These are phyloP conservation scores for Saturnispora sanitii DNA, from an alignment of 805 yeast species.

Conservation along the genomic window DNA sequence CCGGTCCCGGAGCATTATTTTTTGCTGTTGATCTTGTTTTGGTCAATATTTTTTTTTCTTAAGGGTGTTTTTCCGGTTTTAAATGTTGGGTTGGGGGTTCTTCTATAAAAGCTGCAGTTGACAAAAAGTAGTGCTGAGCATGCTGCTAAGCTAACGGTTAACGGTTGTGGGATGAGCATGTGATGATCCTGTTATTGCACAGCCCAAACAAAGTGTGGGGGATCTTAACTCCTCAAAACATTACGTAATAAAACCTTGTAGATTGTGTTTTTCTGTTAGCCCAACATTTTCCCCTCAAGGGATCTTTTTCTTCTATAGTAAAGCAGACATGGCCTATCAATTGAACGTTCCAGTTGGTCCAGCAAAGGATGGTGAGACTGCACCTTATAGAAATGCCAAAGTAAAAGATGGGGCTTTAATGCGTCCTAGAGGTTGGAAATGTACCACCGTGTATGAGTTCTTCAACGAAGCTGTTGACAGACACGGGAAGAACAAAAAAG, in stretches of 20 bases:
- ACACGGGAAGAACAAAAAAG: conserved; percentile 43
- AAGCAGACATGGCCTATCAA: conserved; percentile 3
- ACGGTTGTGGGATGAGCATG: too few relatives aligned
- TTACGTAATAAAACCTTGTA: too few relatives aligned
- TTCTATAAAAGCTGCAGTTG: background rate
- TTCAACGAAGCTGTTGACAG: conserved; percentile 9
- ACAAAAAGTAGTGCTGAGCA: background rate
- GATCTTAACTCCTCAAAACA: too few relatives aligned
- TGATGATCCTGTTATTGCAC: too few relatives aligned
- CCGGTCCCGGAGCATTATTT: conserved; percentile 30
- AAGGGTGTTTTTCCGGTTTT: background rate
- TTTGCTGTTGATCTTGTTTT: background rate
- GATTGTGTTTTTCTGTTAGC: too few relatives aligned
- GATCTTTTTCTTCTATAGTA: too few relatives aligned
- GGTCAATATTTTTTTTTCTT: background rate
- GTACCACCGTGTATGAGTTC: conserved; percentile 19
- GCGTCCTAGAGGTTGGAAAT: conserved; percentile 55
- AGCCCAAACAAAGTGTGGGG: too few relatives aligned
- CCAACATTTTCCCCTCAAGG: conserved; percentile 2
- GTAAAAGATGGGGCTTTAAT: conserved; percentile 36
- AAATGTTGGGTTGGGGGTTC: background rate
- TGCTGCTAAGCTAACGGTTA: background rate
- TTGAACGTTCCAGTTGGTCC: conserved; percentile 9
- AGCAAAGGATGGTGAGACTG: conserved; percentile 52
- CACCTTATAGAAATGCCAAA: conserved; percentile 61